Conservation (phyloP, 2,329 filamentous ascomycete species). For the Trichoderma breve region DNA sequence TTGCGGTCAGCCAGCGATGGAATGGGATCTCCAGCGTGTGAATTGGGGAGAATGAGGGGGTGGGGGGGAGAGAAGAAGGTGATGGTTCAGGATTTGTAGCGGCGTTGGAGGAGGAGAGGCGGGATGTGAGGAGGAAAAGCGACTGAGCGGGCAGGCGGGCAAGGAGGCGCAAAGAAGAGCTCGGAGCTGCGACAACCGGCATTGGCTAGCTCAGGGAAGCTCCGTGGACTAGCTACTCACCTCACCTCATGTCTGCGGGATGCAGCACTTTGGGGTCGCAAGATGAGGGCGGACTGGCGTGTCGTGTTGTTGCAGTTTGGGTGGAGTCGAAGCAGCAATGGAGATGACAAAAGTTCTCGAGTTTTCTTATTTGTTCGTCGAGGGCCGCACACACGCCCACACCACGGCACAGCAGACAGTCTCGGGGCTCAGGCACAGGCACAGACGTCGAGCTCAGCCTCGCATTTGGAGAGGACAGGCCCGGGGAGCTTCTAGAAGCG, state of each 20-base stretch:
- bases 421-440: not conserved
- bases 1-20: constrained; percentile 29
- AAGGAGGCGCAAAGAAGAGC: constrained; percentile 18
- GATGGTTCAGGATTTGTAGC: not conserved
- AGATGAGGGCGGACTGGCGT: not conserved
- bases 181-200: constrained; percentile 13
- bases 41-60: constrained; percentile 16
- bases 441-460: constrained; percentile 15
- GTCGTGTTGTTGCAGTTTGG: constrained; percentile 14
- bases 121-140: not conserved
- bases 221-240: constrained; percentile 9
- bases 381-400: constrained; percentile 10
- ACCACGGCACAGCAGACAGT: not conserved
- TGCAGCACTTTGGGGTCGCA: not conserved
- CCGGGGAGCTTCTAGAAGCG: constrained; percentile 14
- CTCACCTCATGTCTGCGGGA: constrained; percentile 21
- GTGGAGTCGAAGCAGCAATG: constrained; percentile 11
- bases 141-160: not conserved
- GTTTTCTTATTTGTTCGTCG: not conserved
- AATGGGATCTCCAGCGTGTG: not conserved
- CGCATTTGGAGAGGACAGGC: constrained; percentile 4
- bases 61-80: not conserved
- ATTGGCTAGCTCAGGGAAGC: constrained; percentile 2
- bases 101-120: constrained; percentile 3
- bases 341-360: constrained; percentile 11